Percentiles rank a stretch among this genome's conserved stretches.
phyloP scores from a whole-genome alignment of 768 basidiomycete genomes.

The Termitomyces sp. region DNA sequence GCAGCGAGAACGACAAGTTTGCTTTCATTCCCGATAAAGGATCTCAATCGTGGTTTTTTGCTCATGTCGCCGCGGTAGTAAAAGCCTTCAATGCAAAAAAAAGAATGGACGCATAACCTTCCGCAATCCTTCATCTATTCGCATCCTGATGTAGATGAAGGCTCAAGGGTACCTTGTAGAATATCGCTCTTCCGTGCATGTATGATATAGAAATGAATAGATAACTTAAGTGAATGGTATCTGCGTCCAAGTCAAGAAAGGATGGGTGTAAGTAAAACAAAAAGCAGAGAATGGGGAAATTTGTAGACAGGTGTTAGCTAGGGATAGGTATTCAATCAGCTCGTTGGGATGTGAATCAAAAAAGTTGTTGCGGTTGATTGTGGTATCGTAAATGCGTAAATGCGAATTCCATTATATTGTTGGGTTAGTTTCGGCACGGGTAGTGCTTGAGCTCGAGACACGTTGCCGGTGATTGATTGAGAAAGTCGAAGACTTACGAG shows the following conservation, averaged over 20 bases:
- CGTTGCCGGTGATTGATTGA: slow-evolving; percentile 44
- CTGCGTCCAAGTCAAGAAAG: neutral
- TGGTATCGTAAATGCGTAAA: slow-evolving; percentile 4
- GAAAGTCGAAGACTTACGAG: slow-evolving; percentile 19
- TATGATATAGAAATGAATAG: slow-evolving; percentile 11
- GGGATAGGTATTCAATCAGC: neutral
- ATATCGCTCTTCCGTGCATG: neutral
- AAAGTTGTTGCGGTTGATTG: neutral
- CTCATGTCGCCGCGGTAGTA: slow-evolving; percentile 68
- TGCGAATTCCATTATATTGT: slow-evolving; percentile 31
- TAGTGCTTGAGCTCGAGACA: slow-evolving; percentile 51
- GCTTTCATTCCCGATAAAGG: slow-evolving; percentile 70
- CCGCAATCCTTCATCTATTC: neutral
- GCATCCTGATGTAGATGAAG: neutral
- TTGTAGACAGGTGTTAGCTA: neutral
- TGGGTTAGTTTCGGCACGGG: slow-evolving; percentile 26
- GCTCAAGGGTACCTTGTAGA: neutral
- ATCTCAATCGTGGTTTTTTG: slow-evolving; percentile 78
- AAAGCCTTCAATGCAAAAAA: slow-evolving; percentile 69
- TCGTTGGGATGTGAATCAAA: neutral
- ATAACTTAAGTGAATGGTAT: neutral
- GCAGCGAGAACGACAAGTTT: slow-evolving; percentile 71
- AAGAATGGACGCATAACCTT: slow-evolving; percentile 54
- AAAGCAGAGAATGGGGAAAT: neutral
- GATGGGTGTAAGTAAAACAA: neutral